Conservation (phyloP, 139 green algal species). For the Coelastrella sp. region DNA sequence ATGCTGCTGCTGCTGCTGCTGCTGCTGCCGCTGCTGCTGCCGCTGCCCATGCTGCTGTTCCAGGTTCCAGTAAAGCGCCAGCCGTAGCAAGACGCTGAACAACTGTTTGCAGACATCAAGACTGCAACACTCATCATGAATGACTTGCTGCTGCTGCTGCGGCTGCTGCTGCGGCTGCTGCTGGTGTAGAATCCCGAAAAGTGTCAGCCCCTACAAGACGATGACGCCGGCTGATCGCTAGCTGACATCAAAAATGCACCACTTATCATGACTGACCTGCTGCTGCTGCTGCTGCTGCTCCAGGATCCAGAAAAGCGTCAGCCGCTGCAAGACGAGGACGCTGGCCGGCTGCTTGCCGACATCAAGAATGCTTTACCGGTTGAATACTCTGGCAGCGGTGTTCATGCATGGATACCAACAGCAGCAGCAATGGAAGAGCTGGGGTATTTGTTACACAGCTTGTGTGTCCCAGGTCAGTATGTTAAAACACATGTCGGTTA, state of each 20-base stretch:
- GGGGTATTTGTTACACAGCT: constrained; percentile 48
- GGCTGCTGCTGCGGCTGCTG: not conserved
- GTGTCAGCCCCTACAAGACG: not conserved
- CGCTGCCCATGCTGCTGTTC: not conserved
- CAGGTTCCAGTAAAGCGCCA: not conserved
- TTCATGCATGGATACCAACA: constrained; percentile 49
- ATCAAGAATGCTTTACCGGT: constrained; percentile 53
- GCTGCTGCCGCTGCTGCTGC: too few species aligned
- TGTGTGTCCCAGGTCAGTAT: constrained; percentile 3
- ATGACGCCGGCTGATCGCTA: constrained; percentile 41
- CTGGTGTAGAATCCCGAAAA: not conserved
- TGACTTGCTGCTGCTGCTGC: not conserved
- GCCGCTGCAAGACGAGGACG: constrained; percentile 15
- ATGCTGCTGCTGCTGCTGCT: too few species aligned
- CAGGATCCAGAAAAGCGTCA: not conserved
- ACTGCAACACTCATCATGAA: too few species aligned
- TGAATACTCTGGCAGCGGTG: constrained; percentile 15
- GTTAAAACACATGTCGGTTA: not conserved
- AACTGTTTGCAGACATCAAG: too few species aligned
- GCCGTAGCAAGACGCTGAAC: too few species aligned
- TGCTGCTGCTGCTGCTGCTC: not conserved
- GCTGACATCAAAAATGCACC: constrained; percentile 55
- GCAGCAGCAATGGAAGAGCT: constrained; percentile 57
- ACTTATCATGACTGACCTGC: not conserved
- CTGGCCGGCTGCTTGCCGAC: constrained; percentile 50